Base-by-base conservation (phyloP, 192 early-diverging fungal species). In the Gryganskiella cystojenkinii region DNA sequence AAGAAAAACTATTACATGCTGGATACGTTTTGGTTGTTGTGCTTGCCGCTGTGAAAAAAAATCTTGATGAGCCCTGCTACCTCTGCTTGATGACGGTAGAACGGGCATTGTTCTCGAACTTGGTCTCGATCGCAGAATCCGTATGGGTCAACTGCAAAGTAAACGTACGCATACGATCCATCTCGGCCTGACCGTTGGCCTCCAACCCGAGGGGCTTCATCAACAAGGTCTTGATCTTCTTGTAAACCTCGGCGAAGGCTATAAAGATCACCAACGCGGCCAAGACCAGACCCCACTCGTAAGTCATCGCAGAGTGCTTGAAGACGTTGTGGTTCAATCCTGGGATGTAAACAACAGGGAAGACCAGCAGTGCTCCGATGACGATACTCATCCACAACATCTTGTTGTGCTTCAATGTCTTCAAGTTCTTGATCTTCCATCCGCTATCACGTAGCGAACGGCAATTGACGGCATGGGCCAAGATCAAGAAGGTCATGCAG, bases 381-480 rank as follows among this genome's bases (percentile, higher is more conserved):
- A 90, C 71, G 42, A 86, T 72, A 4, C 88, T 82, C 71, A 88
- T 59, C 55, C 80, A 74, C 14, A 91, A 61, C 25, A 63, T 78
- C 47, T 69, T 81, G 71, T 81, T 81, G 2, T 55, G 44, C 4
- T 47, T 43, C n/a, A 44, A n/a, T 9, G 59, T 82, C 45, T 49
- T 69, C 24, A 78, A 61, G 24, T 43, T 61, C 15, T 27, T 43
- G 45, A 60, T 22, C 0, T 45, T 19, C 89, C 88, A 95, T 61
- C 87, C 84, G 40, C 90, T 84, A 0, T 87, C 64, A 31, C 89
- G 82, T 27, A 89, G 72, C 51, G 87, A 86, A 17, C 93, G 89
- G 78, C 92, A 93, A 67, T 92, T 94, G 71, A 90, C 91, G 8
- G 87, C 90, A 67, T 95, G 93, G 62, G 94, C 74, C 15, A 96